A percentile compares a stretch with the other conserved stretches of the same genome.
Evolutionary conservation across 148 eudicot species (phyloP).

Genomic region (Fagopyrum esculentum): DNA sequence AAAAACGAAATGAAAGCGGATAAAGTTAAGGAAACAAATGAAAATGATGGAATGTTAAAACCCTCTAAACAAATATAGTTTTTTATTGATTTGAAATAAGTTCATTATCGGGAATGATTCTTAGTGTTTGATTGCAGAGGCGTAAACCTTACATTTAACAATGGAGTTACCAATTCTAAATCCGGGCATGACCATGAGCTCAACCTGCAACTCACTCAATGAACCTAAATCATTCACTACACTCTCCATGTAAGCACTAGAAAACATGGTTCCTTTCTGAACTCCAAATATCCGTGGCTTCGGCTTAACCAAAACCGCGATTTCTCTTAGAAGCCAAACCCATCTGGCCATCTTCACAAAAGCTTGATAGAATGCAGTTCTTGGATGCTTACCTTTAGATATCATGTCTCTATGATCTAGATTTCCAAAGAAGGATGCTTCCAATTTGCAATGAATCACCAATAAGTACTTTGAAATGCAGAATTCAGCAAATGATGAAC

Average conservation of each 20-base stretch:
- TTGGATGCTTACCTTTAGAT: constrained; percentile 34
- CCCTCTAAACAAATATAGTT: no score
- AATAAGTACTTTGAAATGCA: constrained; percentile 39
- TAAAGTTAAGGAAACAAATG: no score
- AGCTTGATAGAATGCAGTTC: constrained; percentile 39
- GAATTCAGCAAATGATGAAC: constrained; percentile 40
- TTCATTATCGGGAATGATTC: no score
- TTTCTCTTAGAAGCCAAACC: constrained; percentile 39
- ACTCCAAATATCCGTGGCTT: constrained; percentile 35
- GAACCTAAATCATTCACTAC: constrained; percentile 20
- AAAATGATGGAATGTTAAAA: no score
- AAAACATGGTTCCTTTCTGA: constrained; percentile 32
- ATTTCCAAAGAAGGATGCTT: constrained; percentile 48
- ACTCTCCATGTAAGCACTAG: constrained; percentile 39
- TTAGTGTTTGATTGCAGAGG: constrained; percentile 15
- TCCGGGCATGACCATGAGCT: constrained; percentile 57
- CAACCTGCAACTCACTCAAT: constrained; percentile 20
- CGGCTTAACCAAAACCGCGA: constrained; percentile 21
- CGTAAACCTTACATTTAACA: constrained; percentile 36
- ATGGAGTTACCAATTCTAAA: constrained; percentile 32
- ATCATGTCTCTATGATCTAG: constrained; percentile 45
- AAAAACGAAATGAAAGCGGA: no score
- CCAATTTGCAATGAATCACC: constrained; percentile 48
- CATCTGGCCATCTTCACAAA: constrained; percentile 45
- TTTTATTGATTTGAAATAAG: no score